These are phyloP conservation scores for Ophidiomyces ophidiicola DNA, from an alignment of 2,329 filamentous ascomycete species.

Conservation along the genomic window DNA sequence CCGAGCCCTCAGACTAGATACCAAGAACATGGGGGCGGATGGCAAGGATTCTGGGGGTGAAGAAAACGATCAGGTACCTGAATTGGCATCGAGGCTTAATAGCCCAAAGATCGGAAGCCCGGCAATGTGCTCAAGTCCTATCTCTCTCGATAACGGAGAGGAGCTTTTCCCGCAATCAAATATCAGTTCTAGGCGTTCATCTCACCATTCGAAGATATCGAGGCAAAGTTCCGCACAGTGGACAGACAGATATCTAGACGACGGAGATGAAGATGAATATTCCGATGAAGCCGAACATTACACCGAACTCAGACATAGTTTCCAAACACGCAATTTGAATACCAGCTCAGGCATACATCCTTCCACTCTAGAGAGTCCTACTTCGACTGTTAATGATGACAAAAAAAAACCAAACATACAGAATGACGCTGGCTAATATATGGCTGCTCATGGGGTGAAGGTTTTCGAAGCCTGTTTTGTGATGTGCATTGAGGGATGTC, in stretches of 20 bases:
- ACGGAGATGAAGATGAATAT: conserved; percentile 11
- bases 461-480: too few relatives aligned
- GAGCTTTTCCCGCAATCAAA: not conserved
- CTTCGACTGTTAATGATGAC: too few relatives aligned
- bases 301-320: not conserved
- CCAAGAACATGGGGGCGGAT: not conserved
- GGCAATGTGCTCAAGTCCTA: conserved; percentile 2
- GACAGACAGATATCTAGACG: conserved; percentile 17
- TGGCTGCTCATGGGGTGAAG: too few relatives aligned
- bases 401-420: too few relatives aligned
- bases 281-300: conserved; percentile 9
- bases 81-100: conserved; percentile 3
- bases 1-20: not conserved
- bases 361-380: not conserved
- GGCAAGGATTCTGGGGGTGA: not conserved
- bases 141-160: not conserved
- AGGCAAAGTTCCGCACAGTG: conserved; percentile 14
- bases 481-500: too few relatives aligned
- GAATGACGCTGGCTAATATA: too few relatives aligned
- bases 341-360: not conserved
- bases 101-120: conserved; percentile 5
- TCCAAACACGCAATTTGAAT: not conserved
- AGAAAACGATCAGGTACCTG: conserved; percentile 8
- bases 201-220: conserved; percentile 13
- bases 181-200: conserved; percentile 7